phyloP scores from a whole-genome alignment of 306 rosid species.

The Ceratonia siliqua region DNA sequence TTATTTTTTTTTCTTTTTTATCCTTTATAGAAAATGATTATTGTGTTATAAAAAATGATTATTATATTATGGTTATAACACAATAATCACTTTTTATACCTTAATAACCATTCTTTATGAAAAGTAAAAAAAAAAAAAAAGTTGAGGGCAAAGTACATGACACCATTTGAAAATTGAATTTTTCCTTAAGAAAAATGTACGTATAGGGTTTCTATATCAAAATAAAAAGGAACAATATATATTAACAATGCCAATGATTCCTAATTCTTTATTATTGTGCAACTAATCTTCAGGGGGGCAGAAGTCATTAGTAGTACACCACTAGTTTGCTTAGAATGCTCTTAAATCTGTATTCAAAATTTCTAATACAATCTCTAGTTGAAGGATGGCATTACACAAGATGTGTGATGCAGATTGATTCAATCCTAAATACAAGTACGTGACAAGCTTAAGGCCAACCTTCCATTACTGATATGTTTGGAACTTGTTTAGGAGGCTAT shows the following conservation, averaged over 20 bases:
- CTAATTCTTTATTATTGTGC: neutral
- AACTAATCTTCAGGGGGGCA: slow-evolving; percentile 11
- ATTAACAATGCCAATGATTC: slow-evolving; percentile 18
- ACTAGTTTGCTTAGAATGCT: slow-evolving; percentile 2
- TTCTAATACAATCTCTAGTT: neutral
- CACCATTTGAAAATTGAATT: too few species aligned
- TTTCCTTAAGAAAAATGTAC: too few species aligned
- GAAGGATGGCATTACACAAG: neutral
- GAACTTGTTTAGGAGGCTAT: neutral
- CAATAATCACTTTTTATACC: too few species aligned
- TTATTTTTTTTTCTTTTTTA: too few species aligned
- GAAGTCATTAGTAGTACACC: neutral
- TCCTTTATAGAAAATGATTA: too few species aligned
- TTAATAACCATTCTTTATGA: too few species aligned
- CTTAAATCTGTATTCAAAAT: neutral
- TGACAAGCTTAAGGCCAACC: neutral
- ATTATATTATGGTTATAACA: too few species aligned
- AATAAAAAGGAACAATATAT: neutral
- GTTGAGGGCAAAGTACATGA: too few species aligned
- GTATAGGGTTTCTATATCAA: neutral
- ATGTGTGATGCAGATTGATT: neutral
- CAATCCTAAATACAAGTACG: neutral
- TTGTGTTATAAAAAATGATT: too few species aligned
- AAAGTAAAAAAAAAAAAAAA: too few species aligned
- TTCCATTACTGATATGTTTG: neutral